Base-by-base conservation (phyloP, 208 protist species). In the Leishmania aethiopica region DNA sequence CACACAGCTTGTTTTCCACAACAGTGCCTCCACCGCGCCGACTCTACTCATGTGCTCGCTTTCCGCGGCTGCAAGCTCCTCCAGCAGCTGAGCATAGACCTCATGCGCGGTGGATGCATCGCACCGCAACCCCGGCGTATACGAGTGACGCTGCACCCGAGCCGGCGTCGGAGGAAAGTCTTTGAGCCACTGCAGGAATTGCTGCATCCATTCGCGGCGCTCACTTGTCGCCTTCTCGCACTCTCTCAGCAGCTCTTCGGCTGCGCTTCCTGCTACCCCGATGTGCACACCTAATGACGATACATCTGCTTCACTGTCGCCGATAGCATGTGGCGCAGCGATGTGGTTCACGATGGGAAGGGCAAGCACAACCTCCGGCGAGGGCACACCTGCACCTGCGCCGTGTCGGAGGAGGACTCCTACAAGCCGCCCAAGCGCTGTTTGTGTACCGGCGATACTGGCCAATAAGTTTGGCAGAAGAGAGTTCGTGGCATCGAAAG, bases 321-420 rank as follows among this genome's bases (percentile, higher is more conserved):
- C 35, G 19, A 45, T 28, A 67, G 32, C 60, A 47, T 22, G 47
- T 71, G 66, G 37, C 15, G 37, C 13, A 28, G 4, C 37, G 17
- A 45, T 47, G 66, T 40, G 37, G 32, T 42, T 47, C 66, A 25
- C 66, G 4, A 13, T 71, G 3, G 66, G 37, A 22, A 71, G 66
- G 15, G 37, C 66, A 13, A 71, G 37, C 37, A 71, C 11, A 2
- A 11, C 66, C 66, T 71, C 66, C 15, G 6, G 37, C 66, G 37
- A 71, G 19, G 66, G 19, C 37, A 45, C 37, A n/a, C 66, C 66
- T 42, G 66, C 13, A 13, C 66, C 66, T n/a, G 37, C 66, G 37
- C 66, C 66, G 66, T 71, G 66, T 71, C 32, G 37, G 66, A 71
- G 66, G 19, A 71, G 66, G 19, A n/a, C 37, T 35, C 66, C 66